Conservation (phyloP, 2,329 filamentous ascomycete species). For the Cladophialophora exuberans region DNA sequence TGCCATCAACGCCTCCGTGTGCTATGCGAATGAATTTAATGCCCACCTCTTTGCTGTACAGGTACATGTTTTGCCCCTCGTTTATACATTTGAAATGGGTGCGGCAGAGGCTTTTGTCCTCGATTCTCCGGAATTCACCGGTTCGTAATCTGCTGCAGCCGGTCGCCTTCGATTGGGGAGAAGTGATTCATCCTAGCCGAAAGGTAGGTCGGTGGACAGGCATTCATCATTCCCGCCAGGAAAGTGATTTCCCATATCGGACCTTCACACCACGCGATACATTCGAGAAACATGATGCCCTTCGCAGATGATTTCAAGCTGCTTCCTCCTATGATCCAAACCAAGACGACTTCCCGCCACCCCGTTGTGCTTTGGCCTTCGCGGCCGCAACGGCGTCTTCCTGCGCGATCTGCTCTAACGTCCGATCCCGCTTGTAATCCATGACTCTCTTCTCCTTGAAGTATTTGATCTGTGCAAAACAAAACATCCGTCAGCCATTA, state of each 20-base stretch:
- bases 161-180: too few relatives aligned
- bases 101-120: too few relatives aligned
- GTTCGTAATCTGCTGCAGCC: too few relatives aligned
- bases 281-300: background rate
- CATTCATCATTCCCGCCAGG: too few relatives aligned
- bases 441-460: slow-evolving; percentile 97
- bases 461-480: slow-evolving; percentile 75
- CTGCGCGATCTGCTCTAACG: slow-evolving; percentile 72
- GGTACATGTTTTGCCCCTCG: too few relatives aligned
- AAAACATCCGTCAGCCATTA: slow-evolving; percentile 3
- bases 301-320: background rate
- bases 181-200: too few relatives aligned
- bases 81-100: too few relatives aligned
- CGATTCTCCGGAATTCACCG: too few relatives aligned
- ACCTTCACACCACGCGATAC: too few relatives aligned
- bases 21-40: background rate
- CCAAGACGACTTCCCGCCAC: slow-evolving; percentile 34
- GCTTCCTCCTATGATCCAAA: slow-evolving; percentile 28
- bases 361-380: slow-evolving; percentile 45
- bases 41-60: background rate
- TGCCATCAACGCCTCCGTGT: background rate
- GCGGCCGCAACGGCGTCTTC: slow-evolving; percentile 70
- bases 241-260: too few relatives aligned
- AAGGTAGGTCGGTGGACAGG: too few relatives aligned
- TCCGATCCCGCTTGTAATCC: slow-evolving; percentile 82